Conservation (phyloP, 306 rosid species). For the Echinosophora koreensis region DNA sequence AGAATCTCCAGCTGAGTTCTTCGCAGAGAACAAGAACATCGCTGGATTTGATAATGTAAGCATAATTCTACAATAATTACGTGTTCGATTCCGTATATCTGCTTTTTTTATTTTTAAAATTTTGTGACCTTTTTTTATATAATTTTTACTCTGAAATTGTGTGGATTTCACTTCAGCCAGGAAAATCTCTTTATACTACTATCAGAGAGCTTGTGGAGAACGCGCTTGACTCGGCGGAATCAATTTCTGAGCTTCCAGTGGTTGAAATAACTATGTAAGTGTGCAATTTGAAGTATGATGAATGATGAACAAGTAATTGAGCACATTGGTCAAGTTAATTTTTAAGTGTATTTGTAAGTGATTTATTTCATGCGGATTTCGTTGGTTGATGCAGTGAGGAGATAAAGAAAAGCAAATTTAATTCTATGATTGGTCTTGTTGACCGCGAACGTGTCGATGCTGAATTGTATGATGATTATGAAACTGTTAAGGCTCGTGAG, state of each 20-base stretch:
- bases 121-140: background rate
- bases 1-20: constrained; percentile 98
- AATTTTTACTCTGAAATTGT: constrained; percentile 5
- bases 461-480: constrained; percentile 82
- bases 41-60: constrained; percentile 95
- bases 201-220: constrained; percentile 96
- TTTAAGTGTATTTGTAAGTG: constrained; percentile 21
- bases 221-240: constrained; percentile 90
- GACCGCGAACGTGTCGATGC: constrained; percentile 91
- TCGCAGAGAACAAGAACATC: constrained; percentile 94
- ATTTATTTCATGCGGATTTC: constrained; percentile 17
- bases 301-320: background rate
- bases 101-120: background rate
- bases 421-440: constrained; percentile 95
- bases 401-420: constrained; percentile 85
- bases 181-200: constrained; percentile 88
- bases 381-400: constrained; percentile 73
- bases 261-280: constrained; percentile 89
- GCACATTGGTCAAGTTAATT: background rate
- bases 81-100: constrained; percentile 21
- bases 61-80: background rate
- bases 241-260: constrained; percentile 89
- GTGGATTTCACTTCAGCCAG: constrained; percentile 73
- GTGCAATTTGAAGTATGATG: constrained; percentile 23
- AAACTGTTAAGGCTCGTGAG: constrained; percentile 92